phyloP scores from a whole-genome alignment of 352 stramenopile genomes.

The Phytophthora europaea region DNA sequence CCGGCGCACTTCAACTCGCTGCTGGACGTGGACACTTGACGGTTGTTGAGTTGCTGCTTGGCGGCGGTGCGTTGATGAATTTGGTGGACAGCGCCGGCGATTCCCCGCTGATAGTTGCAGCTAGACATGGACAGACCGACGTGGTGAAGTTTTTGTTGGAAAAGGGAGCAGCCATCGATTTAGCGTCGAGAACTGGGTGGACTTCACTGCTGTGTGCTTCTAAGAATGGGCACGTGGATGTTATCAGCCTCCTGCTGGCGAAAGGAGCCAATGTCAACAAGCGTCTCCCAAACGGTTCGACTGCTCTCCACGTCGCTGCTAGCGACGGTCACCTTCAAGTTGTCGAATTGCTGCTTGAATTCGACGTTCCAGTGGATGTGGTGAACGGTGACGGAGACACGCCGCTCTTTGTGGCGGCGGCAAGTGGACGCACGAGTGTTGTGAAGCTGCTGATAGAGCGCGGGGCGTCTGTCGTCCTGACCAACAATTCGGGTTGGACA shows the following conservation, averaged over 20 bases:
- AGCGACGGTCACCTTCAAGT: background rate
- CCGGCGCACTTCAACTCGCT: background rate
- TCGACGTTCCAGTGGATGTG: background rate
- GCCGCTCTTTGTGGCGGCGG: background rate
- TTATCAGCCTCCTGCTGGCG: background rate
- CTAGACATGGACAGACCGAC: background rate
- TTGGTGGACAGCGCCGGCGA: background rate
- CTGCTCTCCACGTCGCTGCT: background rate
- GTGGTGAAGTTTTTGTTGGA: background rate
- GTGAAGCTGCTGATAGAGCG: slow-evolving; percentile 2
- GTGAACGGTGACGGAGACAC: background rate
- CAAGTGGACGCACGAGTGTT: background rate
- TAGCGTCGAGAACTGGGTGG: background rate
- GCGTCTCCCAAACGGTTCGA: background rate
- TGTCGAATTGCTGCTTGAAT: background rate
- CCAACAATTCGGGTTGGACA: background rate
- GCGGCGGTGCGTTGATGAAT: background rate
- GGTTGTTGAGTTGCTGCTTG: background rate
- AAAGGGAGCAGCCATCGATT: background rate
- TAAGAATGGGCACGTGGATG: background rate
- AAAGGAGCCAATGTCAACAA: background rate
- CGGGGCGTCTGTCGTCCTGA: background rate
- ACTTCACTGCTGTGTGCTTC: background rate
- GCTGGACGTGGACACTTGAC: background rate
- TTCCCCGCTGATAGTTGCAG: slow-evolving; percentile 1